phyloP scores from a whole-genome alignment of 768 basidiomycete genomes.

The Crepidotus variabilis region DNA sequence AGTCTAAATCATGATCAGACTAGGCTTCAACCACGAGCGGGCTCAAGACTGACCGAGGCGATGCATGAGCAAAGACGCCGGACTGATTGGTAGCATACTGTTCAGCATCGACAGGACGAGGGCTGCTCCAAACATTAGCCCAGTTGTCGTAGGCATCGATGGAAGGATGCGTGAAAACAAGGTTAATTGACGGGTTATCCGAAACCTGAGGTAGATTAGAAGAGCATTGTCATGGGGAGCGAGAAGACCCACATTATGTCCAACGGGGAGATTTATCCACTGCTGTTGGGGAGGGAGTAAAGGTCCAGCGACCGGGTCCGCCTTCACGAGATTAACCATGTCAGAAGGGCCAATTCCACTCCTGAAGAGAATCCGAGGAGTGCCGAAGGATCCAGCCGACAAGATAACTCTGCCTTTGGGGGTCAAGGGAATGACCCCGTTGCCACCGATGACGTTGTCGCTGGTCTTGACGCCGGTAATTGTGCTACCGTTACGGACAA shows the following conservation, averaged over 20 bases:
- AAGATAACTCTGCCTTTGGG: conserved; percentile 56
- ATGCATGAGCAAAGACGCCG: conserved; percentile 54
- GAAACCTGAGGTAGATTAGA: not conserved
- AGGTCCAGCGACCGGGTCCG: conserved; percentile 38
- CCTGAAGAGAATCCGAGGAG: conserved; percentile 53
- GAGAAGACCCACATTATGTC: conserved; percentile 34
- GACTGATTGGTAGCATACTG: conserved; percentile 49
- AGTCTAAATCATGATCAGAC: conserved; percentile 25
- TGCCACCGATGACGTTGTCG: conserved; percentile 50
- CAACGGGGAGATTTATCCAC: conserved; percentile 61
- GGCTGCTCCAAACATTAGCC: conserved; percentile 52
- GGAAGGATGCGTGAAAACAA: conserved; percentile 61
- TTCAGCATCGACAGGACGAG: conserved; percentile 49
- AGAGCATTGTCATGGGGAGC: not conserved
- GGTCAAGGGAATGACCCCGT: conserved; percentile 52
- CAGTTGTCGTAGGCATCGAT: conserved; percentile 66
- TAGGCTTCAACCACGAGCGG: too few species aligned
- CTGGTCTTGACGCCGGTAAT: conserved; percentile 62
- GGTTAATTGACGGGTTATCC: conserved; percentile 20
- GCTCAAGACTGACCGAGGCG: conserved; percentile 38
- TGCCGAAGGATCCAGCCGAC: conserved; percentile 53
- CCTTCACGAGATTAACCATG: conserved; percentile 48
- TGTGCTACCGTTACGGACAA: conserved; percentile 51
- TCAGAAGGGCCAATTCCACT: conserved; percentile 61
- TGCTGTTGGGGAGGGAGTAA: conserved; percentile 43